Evolutionary conservation across 2,329 filamentous ascomycete species (phyloP), one percentile per base, ranked within the genome.

Genomic region (Tolypocladium ovalisporum): DNA sequence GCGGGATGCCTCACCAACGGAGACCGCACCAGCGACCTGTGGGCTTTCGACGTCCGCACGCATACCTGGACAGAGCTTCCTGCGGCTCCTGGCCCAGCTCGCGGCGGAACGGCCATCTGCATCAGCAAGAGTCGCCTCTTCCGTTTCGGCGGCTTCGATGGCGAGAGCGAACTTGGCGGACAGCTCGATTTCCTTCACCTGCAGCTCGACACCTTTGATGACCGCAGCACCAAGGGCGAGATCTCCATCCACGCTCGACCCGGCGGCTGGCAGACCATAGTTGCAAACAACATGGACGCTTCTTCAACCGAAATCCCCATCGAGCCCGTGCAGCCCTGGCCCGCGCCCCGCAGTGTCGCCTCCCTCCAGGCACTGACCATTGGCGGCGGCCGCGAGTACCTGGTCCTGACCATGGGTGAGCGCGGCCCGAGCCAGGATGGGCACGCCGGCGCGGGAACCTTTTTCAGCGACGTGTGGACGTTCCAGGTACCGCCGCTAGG

Each of bases 111-210:
- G 0, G 82, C 83, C 4, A 83, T 95, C 32, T 82, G 85, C 1
- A 79, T 86, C 55, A 79, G 78, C 51, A 78, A 80, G 56, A 82
- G 82, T 29, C 80, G 83, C 29, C 70, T 96, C 8, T 95, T 87
- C 72, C 81, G 90, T 34, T 92, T 90, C 75, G 89, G 90, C 60
- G 90, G 90, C 0, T 93, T 86, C 64, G 88, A 93, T 68, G 89
- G 88, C 0, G 75, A 78, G 51, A 74, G 67, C 0, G 87, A 92
- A 65, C 76, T 89, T 53, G 89, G 89, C 19, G 89, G 88, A 0
- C 78, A 79, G 58, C 66, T 96, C 15, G 89, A 95, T 66, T 79
- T 87, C 58, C 67, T 87, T 22, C 76, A 80, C 56, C 75, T 87
- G 12, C 77, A 72, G 22, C 71, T 85, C n/a, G 80, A 82, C 63